Conservation (phyloP, 2,329 filamentous ascomycete genomes). For the Neocatenulostroma microsporum region DNA sequence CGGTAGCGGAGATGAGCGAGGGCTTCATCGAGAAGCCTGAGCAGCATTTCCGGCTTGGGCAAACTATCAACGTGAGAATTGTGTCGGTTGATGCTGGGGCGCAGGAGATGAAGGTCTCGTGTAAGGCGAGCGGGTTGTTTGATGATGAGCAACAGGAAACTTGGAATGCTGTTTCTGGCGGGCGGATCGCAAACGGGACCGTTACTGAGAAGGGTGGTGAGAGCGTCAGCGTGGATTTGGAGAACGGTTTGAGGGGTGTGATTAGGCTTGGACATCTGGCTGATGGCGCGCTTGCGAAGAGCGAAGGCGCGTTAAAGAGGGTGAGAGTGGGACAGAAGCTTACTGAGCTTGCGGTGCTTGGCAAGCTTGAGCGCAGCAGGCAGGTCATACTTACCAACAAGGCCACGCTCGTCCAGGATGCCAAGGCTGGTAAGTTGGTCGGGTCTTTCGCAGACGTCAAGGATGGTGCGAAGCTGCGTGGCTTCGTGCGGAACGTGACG, state of each 20-base stretch:
- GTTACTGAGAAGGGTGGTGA: conserved; percentile 44
- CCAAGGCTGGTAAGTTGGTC: conserved; percentile 65
- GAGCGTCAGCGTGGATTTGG: conserved; percentile 59
- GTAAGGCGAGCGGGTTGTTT: conserved; percentile 78
- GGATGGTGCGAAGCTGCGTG: conserved; percentile 60
- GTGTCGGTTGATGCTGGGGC: conserved; percentile 66
- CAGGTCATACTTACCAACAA: conserved; percentile 75
- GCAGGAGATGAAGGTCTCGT: conserved; percentile 74
- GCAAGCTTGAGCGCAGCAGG: conserved; percentile 71
- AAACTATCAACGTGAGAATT: conserved; percentile 87
- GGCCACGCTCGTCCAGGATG: conserved; percentile 68
- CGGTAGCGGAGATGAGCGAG: conserved; percentile 95
- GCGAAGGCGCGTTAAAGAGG: conserved; percentile 66
- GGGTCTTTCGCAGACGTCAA: conserved; percentile 62
- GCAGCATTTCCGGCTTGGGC: conserved; percentile 81
- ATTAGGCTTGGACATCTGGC: conserved; percentile 72
- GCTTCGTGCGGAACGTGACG: conserved; percentile 81
- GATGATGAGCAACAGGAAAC: conserved; percentile 67
- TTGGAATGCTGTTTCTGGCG: conserved; percentile 64
- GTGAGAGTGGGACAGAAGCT: conserved; percentile 78
- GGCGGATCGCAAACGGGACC: conserved; percentile 66
- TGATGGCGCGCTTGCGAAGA: conserved; percentile 76
- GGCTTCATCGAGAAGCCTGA: conserved; percentile 84
- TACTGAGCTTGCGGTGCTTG: conserved; percentile 73
- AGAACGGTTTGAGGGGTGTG: conserved; percentile 66